Evolutionary conservation across 73 alveolate species (phyloP), one percentile per base, ranked within the genome.

Genomic region (Paramecium caudatum): DNA sequence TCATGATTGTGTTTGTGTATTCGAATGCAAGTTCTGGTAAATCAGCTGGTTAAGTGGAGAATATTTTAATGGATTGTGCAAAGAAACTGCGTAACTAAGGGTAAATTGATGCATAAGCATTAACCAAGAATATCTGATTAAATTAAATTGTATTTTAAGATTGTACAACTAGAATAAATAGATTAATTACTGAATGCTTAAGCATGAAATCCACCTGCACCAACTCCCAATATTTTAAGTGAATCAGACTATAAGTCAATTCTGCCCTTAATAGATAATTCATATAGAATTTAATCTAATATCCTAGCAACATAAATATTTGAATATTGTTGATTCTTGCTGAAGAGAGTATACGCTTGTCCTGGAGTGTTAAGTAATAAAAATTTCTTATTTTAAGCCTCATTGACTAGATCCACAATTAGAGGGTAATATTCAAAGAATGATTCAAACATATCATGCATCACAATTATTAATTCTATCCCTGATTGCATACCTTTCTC

Each of bases 121-220:
- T 74, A 9, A 74, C 32, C 17, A 74, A 74, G 15, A 41, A 30
- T 19, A 74, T 39, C 46, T 74, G 21, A 19, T 47, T 27, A 74
- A 74, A 27, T 12, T 36, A 27, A 41, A 45, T 19, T 15, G 68
- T 41, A 10, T 37, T 39, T 37, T 37, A 15, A 17, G 68, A 30
- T 74, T 74, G 30, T 19, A 45, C 68, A 41, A 74, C 84, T 68
- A 32, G 34, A n/a, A 68, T 55, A 5, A 12, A n/a, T 34, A 3
- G 0, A 33, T 32, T 32, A 34, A 9, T 10, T 68, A 68, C 84
- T 45, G 2, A 74, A 74, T 41, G 88, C 36, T 74, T 74, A 45
- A 21, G 88, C 68, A 45, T 74, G 88, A 39, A 74, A 74, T 17
- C 88, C 88, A 21, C 88, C 88, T 1, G 69, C 16, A n/a, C 88